Conservation (phyloP, 2,329 filamentous ascomycete genomes). For the Fusarium brachygibbosum region DNA sequence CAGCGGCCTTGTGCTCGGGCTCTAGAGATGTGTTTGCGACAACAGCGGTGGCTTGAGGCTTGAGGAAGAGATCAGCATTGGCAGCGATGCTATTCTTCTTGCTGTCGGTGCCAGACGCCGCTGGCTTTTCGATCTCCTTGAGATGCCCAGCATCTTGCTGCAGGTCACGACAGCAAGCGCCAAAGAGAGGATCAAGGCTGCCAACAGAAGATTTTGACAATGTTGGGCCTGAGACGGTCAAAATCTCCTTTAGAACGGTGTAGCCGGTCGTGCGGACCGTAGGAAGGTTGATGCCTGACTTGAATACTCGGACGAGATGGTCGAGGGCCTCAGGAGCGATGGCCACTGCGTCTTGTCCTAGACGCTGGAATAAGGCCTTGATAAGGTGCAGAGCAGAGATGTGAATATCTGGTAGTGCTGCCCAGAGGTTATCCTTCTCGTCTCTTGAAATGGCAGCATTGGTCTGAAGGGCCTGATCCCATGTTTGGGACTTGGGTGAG, state of each 20-base stretch:
- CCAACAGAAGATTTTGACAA: conserved; percentile 75
- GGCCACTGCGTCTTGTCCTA: conserved; percentile 70
- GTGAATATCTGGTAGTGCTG: conserved; percentile 80
- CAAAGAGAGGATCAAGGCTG: conserved; percentile 72
- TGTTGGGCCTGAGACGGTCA: conserved; percentile 74
- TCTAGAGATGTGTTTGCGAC: conserved; percentile 55
- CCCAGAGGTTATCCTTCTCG: conserved; percentile 84
- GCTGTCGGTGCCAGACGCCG: conserved; percentile 48
- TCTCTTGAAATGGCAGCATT: conserved; percentile 82
- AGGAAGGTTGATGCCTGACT: conserved; percentile 65
- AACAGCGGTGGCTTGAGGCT: conserved; percentile 53
- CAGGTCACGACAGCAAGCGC: conserved; percentile 80
- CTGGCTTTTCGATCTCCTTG: conserved; percentile 55
- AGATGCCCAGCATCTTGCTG: conserved; percentile 67
- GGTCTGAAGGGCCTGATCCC: conserved; percentile 68
- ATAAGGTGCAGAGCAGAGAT: conserved; percentile 76
- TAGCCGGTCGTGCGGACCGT: conserved; percentile 74
- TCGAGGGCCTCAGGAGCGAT: conserved; percentile 76
- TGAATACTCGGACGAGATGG: conserved; percentile 79
- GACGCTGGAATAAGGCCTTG: conserved; percentile 66
- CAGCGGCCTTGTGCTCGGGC: conserved; percentile 66
- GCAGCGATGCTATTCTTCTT: conserved; percentile 61
- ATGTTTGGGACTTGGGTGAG: conserved; percentile 61
- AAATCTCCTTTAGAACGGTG: conserved; percentile 66
- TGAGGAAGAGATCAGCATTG: conserved; percentile 81